These are phyloP conservation scores for Mycena sp. DNA, from an alignment of 1,284 basidiomycete species.

Conservation along the genomic window DNA sequence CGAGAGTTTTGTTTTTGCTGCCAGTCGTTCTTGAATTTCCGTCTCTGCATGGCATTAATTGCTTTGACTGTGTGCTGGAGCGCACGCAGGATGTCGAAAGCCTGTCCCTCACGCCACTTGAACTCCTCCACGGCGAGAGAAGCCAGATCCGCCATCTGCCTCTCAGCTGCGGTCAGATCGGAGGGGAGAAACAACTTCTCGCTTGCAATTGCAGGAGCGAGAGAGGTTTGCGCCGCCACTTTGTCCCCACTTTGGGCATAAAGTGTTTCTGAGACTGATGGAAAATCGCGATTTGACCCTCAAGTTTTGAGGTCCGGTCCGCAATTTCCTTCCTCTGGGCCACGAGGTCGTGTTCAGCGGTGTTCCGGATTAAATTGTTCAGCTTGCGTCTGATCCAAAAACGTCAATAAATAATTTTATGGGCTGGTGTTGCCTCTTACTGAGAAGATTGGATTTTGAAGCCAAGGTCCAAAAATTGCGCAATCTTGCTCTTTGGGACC, in stretches of 20 bases:
- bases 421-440: too few species aligned
- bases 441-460: too few species aligned
- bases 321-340: neutral
- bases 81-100: constrained; percentile 27
- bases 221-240: neutral
- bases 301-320: neutral
- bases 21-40: too few species aligned
- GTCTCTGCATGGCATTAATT: constrained; percentile 11
- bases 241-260: constrained; percentile 4
- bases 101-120: constrained; percentile 28
- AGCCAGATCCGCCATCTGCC: constrained; percentile 6
- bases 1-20: constrained; percentile 27
- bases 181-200: constrained; percentile 12
- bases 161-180: neutral
- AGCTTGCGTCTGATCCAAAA: neutral
- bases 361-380: neutral
- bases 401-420: neutral
- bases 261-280: neutral
- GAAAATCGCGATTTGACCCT: neutral
- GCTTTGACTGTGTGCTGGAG: constrained; percentile 27
- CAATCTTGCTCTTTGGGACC: too few species aligned
- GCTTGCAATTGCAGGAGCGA: neutral
- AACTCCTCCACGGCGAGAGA: constrained; percentile 13
- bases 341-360: neutral
- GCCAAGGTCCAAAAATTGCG: too few species aligned